Percentiles rank a stretch among this genome's conserved stretches.
Evolutionary conservation across 768 basidiomycete species (phyloP).

Genomic region (Scleroderma citrinum): DNA sequence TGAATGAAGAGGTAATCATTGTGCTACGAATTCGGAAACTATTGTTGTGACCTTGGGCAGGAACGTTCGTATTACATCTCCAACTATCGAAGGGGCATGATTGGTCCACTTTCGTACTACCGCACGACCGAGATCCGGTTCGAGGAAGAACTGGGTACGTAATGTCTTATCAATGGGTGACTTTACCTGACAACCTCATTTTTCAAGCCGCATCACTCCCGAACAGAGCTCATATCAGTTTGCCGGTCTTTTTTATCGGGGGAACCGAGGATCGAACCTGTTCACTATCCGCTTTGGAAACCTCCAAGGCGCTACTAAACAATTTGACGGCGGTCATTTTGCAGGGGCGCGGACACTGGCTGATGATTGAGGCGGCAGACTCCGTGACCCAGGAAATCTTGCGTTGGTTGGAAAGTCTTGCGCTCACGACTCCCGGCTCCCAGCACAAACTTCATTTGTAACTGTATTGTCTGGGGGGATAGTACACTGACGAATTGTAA

Average conservation of each 20-base stretch:
- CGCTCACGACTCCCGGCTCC: background rate
- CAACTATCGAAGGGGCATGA: constrained; percentile 46
- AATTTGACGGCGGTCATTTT: constrained; percentile 46
- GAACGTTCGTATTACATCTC: constrained; percentile 50
- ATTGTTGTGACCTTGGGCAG: constrained; percentile 28
- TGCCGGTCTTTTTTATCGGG: constrained; percentile 58
- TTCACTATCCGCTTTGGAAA: constrained; percentile 35
- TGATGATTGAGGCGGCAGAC: constrained; percentile 58
- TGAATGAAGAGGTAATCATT: constrained; percentile 14
- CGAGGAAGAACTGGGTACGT: constrained; percentile 54
- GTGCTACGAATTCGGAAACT: background rate
- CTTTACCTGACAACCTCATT: background rate
- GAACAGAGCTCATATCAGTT: constrained; percentile 35
- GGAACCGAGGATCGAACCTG: constrained; percentile 52
- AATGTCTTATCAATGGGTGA: background rate
- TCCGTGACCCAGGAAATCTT: constrained; percentile 44
- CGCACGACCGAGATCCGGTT: constrained; percentile 54
- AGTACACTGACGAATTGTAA: no score
- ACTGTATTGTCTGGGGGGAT: no score
- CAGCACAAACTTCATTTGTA: no score
- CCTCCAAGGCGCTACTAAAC: constrained; percentile 45
- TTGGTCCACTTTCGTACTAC: constrained; percentile 75
- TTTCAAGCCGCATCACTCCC: constrained; percentile 39
- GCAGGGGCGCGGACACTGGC: constrained; percentile 60
- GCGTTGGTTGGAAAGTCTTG: constrained; percentile 35